Base-by-base conservation (phyloP, 768 basidiomycete species). In the Cystobasidium onofrii region DNA sequence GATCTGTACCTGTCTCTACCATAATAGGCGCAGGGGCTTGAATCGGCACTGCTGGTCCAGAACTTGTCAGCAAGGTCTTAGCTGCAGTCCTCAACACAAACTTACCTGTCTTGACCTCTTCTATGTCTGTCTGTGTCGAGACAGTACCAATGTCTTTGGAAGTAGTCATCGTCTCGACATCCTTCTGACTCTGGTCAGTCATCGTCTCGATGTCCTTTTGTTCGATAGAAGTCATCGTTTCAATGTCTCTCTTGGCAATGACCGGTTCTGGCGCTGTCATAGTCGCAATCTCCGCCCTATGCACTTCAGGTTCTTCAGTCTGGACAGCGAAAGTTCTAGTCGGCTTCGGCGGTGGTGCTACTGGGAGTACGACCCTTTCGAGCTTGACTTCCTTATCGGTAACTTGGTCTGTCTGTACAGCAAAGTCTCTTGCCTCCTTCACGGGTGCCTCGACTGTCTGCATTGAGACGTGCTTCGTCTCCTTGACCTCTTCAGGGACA, bases 1-100 rank as follows among this genome's bases (percentile, higher is more conserved):
- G 86, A 79, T 92, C 91, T n/a, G 83, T 84, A 66, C 88, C 88
- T 80, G 86, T 87, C 79, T 88, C 88, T 76, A 92, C 85, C 80
- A 60, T 25, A 7, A 60, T 29, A 3, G 25, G 46, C 46, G 46
- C 46, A 20, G 46, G 46, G 6, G 20, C 46, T 50, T 7, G 46
- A 50, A 50, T n/a, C 39, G 39, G 39, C 39, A 39, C 15, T 39
- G 15, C 6, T 6, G 15, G 39, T 6, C 15, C 6, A 15, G 15
- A 39, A 39, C 6, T 15, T 15, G 39, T 39, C 15, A 39, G 39
- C 39, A 39, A 39, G 39, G 39, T 15, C 39, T 39, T 6, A 6
- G 39, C 15, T 39, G 39, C 15, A 15, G 39, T 6, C 6, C 3
- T 4, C 18, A 50, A 50, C 10, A 20, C 4, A 17, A 20, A n/a